Evolutionary conservation across 2,329 filamentous ascomycete species (phyloP), one percentile per base, ranked within the genome.

Genomic region (Clonostachys byssicola): DNA sequence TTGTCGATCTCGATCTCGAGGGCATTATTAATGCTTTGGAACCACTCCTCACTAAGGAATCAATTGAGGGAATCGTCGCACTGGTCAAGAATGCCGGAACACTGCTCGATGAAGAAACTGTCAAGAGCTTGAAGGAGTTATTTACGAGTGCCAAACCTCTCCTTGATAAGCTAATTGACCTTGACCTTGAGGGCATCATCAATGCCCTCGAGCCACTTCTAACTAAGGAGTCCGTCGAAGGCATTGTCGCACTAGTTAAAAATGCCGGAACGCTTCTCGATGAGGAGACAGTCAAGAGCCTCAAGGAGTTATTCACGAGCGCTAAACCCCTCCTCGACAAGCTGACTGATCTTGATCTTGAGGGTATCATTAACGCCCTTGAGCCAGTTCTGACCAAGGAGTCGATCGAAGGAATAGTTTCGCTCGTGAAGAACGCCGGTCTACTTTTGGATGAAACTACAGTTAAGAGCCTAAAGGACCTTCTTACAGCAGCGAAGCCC

Each of bases 1-100:
- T 64, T 2, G 48, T 60, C 41, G 58, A 65, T 43, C 55, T 70
- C 5, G 62, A 71, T 23, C 53, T 72, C 0, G 51, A 60, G 40
- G 58, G 58, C 4, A 48, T 70, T 2, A 50, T 69, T 5, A 53
- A 62, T 3, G 50, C 51, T 0, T 49, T 57, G 8, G 48, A 48
- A 10, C 58, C 45, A 51, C 54, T 65, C 2, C 46, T 67, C 1
- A 51, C 58, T n/a, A 52, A 55, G 18, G 52, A 60, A 34, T 49
- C 59, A 0, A 60, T 64, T 40, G 48, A 56, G 39, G 52, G 48
- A 13, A 41, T 67, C 7, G 58, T 62, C 6, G 49, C 39, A 16
- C 47, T 67, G 23, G 44, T 67, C 5, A 52, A 50, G 40, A 66
- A 64, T 33, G 64, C 62, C 14, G 57, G 55, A 17, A 38, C 44